Conservation (phyloP, 495 filamentous ascomycete genomes). For the Neurospora sp. region DNA sequence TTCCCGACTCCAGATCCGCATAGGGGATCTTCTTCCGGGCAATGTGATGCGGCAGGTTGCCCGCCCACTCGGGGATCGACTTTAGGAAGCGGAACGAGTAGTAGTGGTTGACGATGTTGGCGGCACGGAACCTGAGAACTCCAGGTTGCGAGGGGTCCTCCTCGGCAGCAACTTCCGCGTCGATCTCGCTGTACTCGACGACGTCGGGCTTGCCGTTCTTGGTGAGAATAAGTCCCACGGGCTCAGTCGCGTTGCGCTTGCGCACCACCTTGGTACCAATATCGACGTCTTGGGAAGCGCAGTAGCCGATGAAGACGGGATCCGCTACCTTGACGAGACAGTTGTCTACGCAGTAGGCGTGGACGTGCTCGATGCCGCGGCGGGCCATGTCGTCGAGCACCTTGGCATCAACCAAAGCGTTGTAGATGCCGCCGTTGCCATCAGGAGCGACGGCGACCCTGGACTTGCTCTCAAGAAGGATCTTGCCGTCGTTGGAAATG, state of each 20-base stretch:
- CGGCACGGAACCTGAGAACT: conserved; percentile 89
- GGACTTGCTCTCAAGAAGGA: conserved; percentile 80
- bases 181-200: conserved; percentile 98
- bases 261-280: conserved; percentile 98
- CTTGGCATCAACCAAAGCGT: conserved; percentile 71
- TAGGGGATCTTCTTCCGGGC: conserved; percentile 97
- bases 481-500: conserved; percentile 96
- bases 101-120: conserved; percentile 99
- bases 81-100: conserved; percentile 93
- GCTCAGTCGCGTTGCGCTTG: conserved; percentile 94
- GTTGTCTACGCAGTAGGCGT: conserved; percentile 98
- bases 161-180: conserved; percentile 68
- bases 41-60: conserved; percentile 87
- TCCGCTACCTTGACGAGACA: conserved; percentile 97
- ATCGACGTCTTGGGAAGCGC: conserved; percentile 80
- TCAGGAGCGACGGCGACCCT: conserved; percentile 97
- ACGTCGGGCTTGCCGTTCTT: conserved; percentile 97
- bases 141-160: conserved; percentile 73
- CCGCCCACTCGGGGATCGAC: conserved; percentile 73
- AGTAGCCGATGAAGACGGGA: conserved; percentile 90
- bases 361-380: conserved; percentile 89
- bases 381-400: conserved; percentile 81
- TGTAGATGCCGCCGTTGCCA: conserved; percentile 95
- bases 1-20: conserved; percentile 63
- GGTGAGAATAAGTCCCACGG: conserved; percentile 85